phyloP scores from a whole-genome alignment of 2,329 filamentous ascomycete species.

The Ceratocystis papillata region DNA sequence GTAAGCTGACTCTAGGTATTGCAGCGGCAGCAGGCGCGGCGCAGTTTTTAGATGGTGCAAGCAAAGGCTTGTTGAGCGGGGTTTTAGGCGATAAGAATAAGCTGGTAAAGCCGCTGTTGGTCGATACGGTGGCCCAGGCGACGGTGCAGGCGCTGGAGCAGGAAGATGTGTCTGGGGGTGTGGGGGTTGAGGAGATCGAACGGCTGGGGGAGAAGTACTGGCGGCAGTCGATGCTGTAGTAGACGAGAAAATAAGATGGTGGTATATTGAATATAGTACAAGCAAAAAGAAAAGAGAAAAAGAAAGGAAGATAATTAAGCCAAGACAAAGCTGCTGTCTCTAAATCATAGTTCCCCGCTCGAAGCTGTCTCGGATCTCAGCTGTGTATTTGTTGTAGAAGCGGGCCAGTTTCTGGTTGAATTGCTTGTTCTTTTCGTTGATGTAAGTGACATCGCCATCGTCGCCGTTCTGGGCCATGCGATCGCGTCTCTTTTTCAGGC shows the following conservation, averaged over 20 bases:
- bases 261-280: background rate
- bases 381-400: conserved; percentile 98
- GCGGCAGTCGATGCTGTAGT: conserved; percentile 79
- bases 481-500: conserved; percentile 76
- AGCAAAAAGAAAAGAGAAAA: background rate
- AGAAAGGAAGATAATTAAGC: background rate
- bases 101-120: conserved; percentile 68
- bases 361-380: conserved; percentile 93
- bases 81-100: conserved; percentile 67
- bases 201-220: conserved; percentile 69
- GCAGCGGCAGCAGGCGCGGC: conserved; percentile 67
- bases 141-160: conserved; percentile 79
- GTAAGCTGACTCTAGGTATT: conserved; percentile 73
- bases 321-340: no score
- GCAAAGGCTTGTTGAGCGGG: conserved; percentile 62
- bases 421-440: conserved; percentile 99
- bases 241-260: background rate
- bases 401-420: conserved; percentile 95
- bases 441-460: conserved; percentile 88
- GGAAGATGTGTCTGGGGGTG: conserved; percentile 57
- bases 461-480: conserved; percentile 68
- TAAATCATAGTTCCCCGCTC: conserved; percentile 94
- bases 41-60: conserved; percentile 62
- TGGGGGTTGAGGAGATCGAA: conserved; percentile 73
- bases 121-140: conserved; percentile 76